Percentiles rank a stretch among this genome's conserved stretches.
phyloP scores from a whole-genome alignment of 139 green algal genomes.

The Limnomonas spitsbergensis region DNA sequence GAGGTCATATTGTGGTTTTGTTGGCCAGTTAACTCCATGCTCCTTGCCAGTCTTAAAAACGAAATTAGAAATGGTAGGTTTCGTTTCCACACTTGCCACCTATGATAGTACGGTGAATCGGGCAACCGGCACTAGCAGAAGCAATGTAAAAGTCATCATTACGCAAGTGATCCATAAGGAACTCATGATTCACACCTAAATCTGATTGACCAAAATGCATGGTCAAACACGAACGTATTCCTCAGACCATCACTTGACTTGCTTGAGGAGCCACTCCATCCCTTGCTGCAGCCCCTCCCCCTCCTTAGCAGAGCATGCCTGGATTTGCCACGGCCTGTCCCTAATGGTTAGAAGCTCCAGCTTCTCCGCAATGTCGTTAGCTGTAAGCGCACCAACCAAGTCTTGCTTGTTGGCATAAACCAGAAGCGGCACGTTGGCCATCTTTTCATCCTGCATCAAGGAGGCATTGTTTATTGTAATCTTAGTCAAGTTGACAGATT shows the following conservation, averaged over 20 bases:
- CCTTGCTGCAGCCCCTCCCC: slow-evolving; percentile 60
- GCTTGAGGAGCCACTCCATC: slow-evolving; percentile 75
- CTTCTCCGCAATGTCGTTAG: slow-evolving; percentile 59
- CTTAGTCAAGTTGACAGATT: neutral
- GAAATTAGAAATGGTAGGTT: no score
- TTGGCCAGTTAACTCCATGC: no score
- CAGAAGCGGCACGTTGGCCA: slow-evolving; percentile 65
- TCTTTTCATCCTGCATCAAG: slow-evolving; percentile 79
- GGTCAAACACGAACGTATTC: no score
- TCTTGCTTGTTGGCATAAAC: slow-evolving; percentile 86
- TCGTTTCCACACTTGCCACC: no score
- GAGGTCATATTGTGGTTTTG: no score
- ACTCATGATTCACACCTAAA: no score
- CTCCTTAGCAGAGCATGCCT: slow-evolving; percentile 65
- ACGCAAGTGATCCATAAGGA: no score
- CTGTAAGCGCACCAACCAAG: slow-evolving; percentile 51
- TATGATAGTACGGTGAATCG: no score
- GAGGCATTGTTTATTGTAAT: neutral
- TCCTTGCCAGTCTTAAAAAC: no score
- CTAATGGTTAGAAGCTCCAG: slow-evolving; percentile 61
- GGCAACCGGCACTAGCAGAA: no score
- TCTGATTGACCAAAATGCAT: no score
- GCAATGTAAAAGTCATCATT: no score
- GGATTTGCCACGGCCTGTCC: slow-evolving; percentile 76
- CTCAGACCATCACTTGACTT: slow-evolving; percentile 51